Evolutionary conservation across 116 monocot species (phyloP), one percentile per base, ranked within the genome.

Genomic region (Posidonia oceanica): DNA sequence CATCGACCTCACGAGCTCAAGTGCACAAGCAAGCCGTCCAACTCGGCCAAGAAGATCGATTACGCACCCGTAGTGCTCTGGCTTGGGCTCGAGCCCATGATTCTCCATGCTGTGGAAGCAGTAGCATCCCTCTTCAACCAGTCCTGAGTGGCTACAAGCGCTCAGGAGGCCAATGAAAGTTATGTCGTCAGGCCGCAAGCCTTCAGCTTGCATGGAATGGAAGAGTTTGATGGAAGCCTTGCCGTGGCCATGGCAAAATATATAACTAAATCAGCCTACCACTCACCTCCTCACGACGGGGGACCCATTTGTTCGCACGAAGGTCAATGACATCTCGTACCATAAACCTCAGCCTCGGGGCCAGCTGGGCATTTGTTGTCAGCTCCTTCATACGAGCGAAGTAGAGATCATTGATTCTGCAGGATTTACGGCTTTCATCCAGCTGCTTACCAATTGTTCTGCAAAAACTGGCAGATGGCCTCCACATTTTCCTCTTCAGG

Each of bases 361-460:
- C 91, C 36, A 96, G 81, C 56, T 85, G 83, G 4, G 80, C 69
- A 64, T 89, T 86, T 56, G 64, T 73, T 14, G 73, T 76, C 13
- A 96, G 81, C n/a, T 91, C 91, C 76, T 80, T 88, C 71, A 96
- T 42, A 51, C 83, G 84, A 71, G 71, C 78, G 72, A 91, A 91
- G 67, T 96, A 96, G 36, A 66, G 54, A 80, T 91, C 91, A 78
- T 91, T 96, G 17, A 86, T 71, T 18, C 71, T 79, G 1, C 80
- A 73, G 15, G 96, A 82, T 14, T 83, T 91, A 11, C 81, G 81
- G 71, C 63, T 88, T 63, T 86, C 91, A 82, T 96, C 96, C 77
- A 96, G 73, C 76, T 87, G 96, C 75, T 96, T 96, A 5, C 96
- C 96, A 51, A 96, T 91, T 4, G 91, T 96, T 48, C 80, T 96